Percentiles rank a stretch among this genome's conserved stretches.
These are phyloP conservation scores for Raffaelea ambrosiae DNA, from an alignment of 2,329 filamentous ascomycete species.

Conservation along the genomic window DNA sequence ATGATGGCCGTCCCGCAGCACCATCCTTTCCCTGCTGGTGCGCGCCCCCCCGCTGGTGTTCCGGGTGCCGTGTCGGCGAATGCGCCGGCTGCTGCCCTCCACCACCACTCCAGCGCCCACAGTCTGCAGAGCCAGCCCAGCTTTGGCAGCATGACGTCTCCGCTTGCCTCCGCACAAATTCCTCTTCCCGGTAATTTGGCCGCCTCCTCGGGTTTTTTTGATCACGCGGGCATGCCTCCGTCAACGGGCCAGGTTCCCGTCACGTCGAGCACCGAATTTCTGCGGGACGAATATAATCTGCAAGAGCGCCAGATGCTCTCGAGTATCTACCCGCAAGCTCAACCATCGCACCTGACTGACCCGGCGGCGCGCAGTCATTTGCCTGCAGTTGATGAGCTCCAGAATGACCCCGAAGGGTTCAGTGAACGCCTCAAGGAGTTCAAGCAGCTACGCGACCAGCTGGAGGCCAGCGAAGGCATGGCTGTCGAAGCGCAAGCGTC, in stretches of 20 bases:
- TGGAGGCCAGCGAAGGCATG: slow-evolving; percentile 45
- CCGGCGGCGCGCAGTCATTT: slow-evolving; percentile 34
- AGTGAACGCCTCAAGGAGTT: slow-evolving; percentile 76
- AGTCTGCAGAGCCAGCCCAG: slow-evolving; percentile 96
- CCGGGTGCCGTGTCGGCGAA: neutral
- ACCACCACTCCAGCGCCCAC: slow-evolving; percentile 91
- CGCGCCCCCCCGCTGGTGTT: slow-evolving; percentile 27
- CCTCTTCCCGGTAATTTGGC: slow-evolving; percentile 49
- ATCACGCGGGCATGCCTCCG: slow-evolving; percentile 39
- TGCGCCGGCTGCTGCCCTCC: slow-evolving; percentile 41
- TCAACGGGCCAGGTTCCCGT: slow-evolving; percentile 31
- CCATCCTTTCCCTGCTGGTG: slow-evolving; percentile 7
- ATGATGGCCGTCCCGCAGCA: slow-evolving; percentile 71
- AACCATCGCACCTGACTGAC: slow-evolving; percentile 28
- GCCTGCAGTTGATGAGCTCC: slow-evolving; percentile 40
- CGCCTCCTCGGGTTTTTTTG: slow-evolving; percentile 62
- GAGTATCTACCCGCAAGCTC: slow-evolving; percentile 26
- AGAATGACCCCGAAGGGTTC: slow-evolving; percentile 49
- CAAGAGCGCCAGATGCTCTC: slow-evolving; percentile 46
- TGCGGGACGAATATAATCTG: slow-evolving; percentile 58
- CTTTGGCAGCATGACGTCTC: slow-evolving; percentile 90
- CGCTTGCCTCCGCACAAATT: slow-evolving; percentile 51
- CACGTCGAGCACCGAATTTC: slow-evolving; percentile 39
- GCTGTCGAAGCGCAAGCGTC: slow-evolving; percentile 13
- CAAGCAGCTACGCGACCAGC: slow-evolving; percentile 65